Evolutionary conservation across 768 basidiomycete genomes (phyloP).

Genomic region (Rhodotorula taiwanensis): DNA sequence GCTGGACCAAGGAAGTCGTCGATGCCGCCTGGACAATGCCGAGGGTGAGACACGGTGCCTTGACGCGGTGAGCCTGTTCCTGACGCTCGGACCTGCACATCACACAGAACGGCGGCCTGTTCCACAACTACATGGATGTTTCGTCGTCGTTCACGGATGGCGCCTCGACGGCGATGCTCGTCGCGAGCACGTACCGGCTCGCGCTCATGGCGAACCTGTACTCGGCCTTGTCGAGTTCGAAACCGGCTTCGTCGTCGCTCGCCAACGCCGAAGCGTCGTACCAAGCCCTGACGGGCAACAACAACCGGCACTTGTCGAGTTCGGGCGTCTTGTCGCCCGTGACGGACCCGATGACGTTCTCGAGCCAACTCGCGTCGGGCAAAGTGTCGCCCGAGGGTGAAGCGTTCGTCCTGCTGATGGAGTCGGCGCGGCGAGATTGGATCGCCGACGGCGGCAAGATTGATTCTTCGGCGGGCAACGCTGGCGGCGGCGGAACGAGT

Average conservation of each 20-base stretch:
- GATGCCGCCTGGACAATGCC: constrained; percentile 20
- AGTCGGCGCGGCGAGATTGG: constrained; percentile 70
- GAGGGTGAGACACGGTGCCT: too few species aligned
- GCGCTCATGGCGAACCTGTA: constrained; percentile 47
- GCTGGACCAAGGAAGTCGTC: constrained; percentile 42
- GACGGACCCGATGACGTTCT: constrained; percentile 39
- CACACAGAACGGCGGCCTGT: constrained; percentile 40
- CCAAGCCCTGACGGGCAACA: constrained; percentile 3
- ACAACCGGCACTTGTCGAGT: constrained; percentile 11
- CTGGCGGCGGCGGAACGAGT: too few species aligned
- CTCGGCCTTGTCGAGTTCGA: background rate
- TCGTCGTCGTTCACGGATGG: constrained; percentile 62
- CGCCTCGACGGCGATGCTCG: constrained; percentile 64
- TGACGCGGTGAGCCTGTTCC: too few species aligned
- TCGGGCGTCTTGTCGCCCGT: constrained; percentile 23
- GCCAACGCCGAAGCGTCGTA: constrained; percentile 37
- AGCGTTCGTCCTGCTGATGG: constrained; percentile 69
- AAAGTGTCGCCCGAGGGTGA: constrained; percentile 69
- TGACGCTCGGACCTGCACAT: background rate
- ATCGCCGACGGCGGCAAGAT: constrained; percentile 2
- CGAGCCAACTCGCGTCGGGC: constrained; percentile 44
- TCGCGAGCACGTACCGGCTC: constrained; percentile 67
- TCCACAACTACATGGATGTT: constrained; percentile 63
- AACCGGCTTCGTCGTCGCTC: background rate
- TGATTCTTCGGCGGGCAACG: too few species aligned